A percentile compares a stretch with the other conserved stretches of the same genome.
phyloP scores from a whole-genome alignment of 73 alveolate genomes.

The Paramecium sexaurelia region DNA sequence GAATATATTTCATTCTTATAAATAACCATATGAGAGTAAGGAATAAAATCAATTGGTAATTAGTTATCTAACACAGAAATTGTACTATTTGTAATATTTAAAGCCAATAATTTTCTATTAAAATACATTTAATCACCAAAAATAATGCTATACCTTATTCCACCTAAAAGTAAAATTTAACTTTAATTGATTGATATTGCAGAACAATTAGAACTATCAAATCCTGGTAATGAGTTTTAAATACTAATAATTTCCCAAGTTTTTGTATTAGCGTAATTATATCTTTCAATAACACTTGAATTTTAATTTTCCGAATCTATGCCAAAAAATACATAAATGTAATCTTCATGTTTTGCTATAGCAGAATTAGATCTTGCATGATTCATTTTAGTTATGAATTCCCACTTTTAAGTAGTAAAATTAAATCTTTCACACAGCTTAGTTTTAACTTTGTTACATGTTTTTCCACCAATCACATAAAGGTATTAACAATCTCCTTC shows the following conservation, averaged over 20 bases:
- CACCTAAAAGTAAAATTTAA: conserved; percentile 25
- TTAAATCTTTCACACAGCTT: conserved; percentile 53
- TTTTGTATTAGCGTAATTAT: background rate
- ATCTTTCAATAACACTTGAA: background rate
- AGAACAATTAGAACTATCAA: conserved; percentile 24
- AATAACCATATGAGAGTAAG: background rate
- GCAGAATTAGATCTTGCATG: conserved; percentile 27
- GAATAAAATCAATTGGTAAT: conserved; percentile 36
- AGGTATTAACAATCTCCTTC: background rate
- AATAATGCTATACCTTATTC: conserved; percentile 21
- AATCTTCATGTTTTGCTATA: background rate
- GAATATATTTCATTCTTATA: conserved; percentile 9
- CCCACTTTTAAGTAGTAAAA: conserved; percentile 29
- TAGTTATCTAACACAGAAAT: background rate
- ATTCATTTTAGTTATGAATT: conserved; percentile 36
- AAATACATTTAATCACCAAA: conserved; percentile 26
- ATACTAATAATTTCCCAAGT: background rate
- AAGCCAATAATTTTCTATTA: conserved; percentile 1
- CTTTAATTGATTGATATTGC: background rate
- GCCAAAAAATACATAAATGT: conserved; percentile 24
- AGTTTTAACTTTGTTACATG: background rate
- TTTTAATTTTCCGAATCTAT: conserved; percentile 30
- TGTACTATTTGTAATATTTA: background rate
- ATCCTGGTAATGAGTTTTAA: conserved; percentile 33
- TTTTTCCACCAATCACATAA: conserved; percentile 55